Conservation (phyloP, 148 eudicot genomes). For the Polygonum aviculare region DNA sequence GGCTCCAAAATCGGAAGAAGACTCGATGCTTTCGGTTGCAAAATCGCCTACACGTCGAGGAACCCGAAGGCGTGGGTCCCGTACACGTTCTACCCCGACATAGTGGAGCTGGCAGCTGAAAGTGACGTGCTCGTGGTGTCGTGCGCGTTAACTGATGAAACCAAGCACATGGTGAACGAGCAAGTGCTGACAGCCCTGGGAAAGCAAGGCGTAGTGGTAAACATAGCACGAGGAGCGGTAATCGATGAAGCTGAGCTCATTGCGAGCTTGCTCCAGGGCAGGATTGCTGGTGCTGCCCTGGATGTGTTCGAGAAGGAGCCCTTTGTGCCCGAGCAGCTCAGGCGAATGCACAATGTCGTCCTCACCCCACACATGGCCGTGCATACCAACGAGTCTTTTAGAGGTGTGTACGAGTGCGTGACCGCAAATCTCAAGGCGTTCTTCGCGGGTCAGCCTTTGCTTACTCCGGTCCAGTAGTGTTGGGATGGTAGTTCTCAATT, state of each 20-base stretch:
- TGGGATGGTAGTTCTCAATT: too few species aligned
- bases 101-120: slow-evolving; percentile 35
- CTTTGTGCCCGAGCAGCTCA: slow-evolving; percentile 40
- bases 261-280: slow-evolving; percentile 32
- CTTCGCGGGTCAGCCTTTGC: slow-evolving; percentile 43
- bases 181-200: slow-evolving; percentile 54
- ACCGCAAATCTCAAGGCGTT: slow-evolving; percentile 58
- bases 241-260: slow-evolving; percentile 55
- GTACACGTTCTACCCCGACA: slow-evolving; percentile 29
- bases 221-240: slow-evolving; percentile 57
- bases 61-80: slow-evolving; percentile 31
- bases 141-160: slow-evolving; percentile 59
- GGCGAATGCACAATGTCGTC: slow-evolving; percentile 57
- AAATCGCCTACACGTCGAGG: slow-evolving; percentile 50
- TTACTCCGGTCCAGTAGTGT: slow-evolving; percentile 20
- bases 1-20: slow-evolving; percentile 62
- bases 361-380: slow-evolving; percentile 50
- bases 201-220: slow-evolving; percentile 46
- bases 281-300: slow-evolving; percentile 70
- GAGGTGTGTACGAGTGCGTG: slow-evolving; percentile 29
- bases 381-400: slow-evolving; percentile 35
- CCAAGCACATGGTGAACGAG: slow-evolving; percentile 50
- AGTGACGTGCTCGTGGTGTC: slow-evolving; percentile 40
- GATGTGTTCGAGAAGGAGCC: slow-evolving; percentile 82
- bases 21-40: slow-evolving; percentile 57